These are phyloP conservation scores for Waitea zeae DNA, from an alignment of 1,284 basidiomycete species.

Conservation along the genomic window DNA sequence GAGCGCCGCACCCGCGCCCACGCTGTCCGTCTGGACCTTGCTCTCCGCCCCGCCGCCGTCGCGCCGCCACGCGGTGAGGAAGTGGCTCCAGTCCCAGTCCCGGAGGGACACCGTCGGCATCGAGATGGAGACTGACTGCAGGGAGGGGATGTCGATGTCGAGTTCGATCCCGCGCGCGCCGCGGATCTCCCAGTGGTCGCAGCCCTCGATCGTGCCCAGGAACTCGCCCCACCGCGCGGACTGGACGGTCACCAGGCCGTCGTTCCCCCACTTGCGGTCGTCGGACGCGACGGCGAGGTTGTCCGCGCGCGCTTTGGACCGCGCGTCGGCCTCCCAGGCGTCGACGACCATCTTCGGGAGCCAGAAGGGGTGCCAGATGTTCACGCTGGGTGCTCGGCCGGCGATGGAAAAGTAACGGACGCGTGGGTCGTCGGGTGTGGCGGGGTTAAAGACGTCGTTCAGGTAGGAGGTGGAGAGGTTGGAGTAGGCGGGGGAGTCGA, in stretches of 20 bases:
- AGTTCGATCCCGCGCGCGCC: conserved; percentile 61
- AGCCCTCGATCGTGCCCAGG: conserved; percentile 77
- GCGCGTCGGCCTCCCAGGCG: conserved; percentile 43
- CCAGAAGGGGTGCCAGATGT: conserved; percentile 91
- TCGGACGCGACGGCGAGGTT: conserved; percentile 21
- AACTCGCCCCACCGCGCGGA: conserved; percentile 91
- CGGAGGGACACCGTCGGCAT: conserved; percentile 10
- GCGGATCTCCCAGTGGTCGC: conserved; percentile 94
- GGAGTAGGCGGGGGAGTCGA: conserved; percentile 95
- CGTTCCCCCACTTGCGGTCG: conserved; percentile 72
- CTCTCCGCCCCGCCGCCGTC: conserved; percentile 23
- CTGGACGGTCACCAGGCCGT: conserved; percentile 83
- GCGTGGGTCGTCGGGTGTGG: conserved; percentile 67
- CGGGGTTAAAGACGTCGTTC: conserved; percentile 79
- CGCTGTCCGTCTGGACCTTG: too few relatives aligned
- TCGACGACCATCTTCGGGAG: conserved; percentile 91
- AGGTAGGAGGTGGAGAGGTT: conserved; percentile 86
- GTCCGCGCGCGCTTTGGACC: conserved; percentile 17
- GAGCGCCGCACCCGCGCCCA: conserved; percentile 9
- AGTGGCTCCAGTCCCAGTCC: conserved; percentile 42
- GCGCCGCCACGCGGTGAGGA: conserved; percentile 39
- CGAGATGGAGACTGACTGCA: conserved; percentile 16
- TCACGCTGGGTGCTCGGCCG: conserved; percentile 56
- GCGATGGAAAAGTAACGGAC: conserved; percentile 92
- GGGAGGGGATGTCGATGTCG: conserved; percentile 37